Conservation (phyloP, 1,284 basidiomycete genomes). For the Abortiporus biennis region DNA sequence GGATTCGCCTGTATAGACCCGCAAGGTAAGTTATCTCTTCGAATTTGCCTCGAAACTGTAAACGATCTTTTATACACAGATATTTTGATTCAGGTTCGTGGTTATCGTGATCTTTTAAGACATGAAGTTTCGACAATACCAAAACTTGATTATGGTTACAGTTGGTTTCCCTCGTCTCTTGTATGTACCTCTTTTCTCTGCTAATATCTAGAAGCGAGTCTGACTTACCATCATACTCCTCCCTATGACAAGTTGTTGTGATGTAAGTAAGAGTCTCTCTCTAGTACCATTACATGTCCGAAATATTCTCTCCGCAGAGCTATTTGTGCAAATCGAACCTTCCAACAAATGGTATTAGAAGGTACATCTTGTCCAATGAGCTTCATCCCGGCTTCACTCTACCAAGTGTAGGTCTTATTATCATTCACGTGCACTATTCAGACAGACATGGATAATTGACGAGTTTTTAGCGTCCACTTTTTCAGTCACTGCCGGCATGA, state of each 20-base stretch:
- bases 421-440: no score
- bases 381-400: neutral
- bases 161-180: neutral
- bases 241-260: neutral
- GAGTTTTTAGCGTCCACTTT: no score
- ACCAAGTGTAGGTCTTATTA: neutral
- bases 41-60: no score
- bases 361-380: neutral
- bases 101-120: no score
- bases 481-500: no score
- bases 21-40: no score
- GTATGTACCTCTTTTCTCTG: neutral
- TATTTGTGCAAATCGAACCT: conserved; percentile 1
- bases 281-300: neutral
- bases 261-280: neutral
- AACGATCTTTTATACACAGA: no score
- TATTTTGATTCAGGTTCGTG: no score
- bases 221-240: neutral
- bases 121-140: no score
- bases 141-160: neutral
- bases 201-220: no score
- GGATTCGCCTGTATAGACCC: no score
- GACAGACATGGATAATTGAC: no score
- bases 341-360: neutral
- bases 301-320: neutral